Evolutionary conservation across 2,329 filamentous ascomycete genomes (phyloP).

Genomic region (Botrytis tulipae): DNA sequence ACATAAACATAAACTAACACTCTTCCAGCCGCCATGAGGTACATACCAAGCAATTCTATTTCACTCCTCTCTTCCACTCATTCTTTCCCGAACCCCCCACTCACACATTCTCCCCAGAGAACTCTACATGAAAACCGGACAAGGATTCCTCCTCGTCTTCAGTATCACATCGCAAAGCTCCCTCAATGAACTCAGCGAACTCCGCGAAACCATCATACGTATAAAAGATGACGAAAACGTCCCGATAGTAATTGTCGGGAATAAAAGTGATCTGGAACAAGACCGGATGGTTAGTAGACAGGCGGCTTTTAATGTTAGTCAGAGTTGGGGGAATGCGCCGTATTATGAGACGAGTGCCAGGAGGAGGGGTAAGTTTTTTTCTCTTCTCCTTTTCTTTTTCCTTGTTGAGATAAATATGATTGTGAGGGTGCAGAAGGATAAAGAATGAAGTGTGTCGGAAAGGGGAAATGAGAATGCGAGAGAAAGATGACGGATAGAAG

Average conservation of each 20-base stretch:
- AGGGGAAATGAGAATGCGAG: neutral
- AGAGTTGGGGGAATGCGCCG: conserved; percentile 68
- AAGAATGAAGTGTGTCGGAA: neutral
- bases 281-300: conserved; percentile 65
- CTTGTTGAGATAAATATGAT: neutral
- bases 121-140: conserved; percentile 72
- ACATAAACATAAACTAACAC: conserved; percentile 25
- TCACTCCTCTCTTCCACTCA: no score
- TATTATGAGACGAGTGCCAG: conserved; percentile 72
- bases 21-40: conserved; percentile 55
- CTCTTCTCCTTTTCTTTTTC: neutral
- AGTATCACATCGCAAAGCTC: conserved; percentile 69
- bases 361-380: conserved; percentile 46
- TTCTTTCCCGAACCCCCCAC: neutral
- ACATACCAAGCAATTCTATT: conserved; percentile 29
- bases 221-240: conserved; percentile 71
- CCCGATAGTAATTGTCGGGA: conserved; percentile 70
- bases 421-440: neutral
- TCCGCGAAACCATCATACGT: conserved; percentile 70
- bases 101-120: conserved; percentile 47
- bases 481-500: neutral
- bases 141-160: conserved; percentile 74
- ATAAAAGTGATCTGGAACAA: conserved; percentile 72
- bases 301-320: conserved; percentile 63
- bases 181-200: conserved; percentile 65